These are phyloP conservation scores for Hypoxylon lienhwacheense DNA, from an alignment of 495 filamentous ascomycete genomes.

Conservation along the genomic window DNA sequence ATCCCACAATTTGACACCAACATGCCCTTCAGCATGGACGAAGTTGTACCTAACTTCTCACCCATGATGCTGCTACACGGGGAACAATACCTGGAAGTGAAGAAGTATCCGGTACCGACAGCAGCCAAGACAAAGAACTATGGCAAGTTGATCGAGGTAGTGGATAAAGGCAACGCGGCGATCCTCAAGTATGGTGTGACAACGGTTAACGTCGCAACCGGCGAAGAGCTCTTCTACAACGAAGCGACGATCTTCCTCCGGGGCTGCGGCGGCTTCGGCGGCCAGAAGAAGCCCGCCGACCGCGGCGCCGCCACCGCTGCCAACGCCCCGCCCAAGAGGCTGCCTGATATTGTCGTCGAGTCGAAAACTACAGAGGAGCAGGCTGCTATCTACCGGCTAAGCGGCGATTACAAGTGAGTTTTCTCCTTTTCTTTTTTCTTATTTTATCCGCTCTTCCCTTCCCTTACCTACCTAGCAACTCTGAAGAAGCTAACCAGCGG, in stretches of 20 bases:
- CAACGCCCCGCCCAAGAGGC: slow-evolving; percentile 75
- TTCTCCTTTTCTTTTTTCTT: neutral
- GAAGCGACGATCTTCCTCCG: slow-evolving; percentile 90
- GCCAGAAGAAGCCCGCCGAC: slow-evolving; percentile 74
- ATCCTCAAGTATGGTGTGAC: slow-evolving; percentile 77
- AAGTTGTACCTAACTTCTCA: slow-evolving; percentile 89
- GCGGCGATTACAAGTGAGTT: slow-evolving; percentile 72
- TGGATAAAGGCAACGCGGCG: slow-evolving; percentile 93
- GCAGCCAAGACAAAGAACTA: slow-evolving; percentile 76
- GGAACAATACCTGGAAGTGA: slow-evolving; percentile 97
- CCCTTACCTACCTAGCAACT: neutral
- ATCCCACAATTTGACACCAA: slow-evolving; percentile 88
- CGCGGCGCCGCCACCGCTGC: slow-evolving; percentile 76
- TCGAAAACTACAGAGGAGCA: slow-evolving; percentile 92
- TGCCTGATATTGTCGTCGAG: slow-evolving; percentile 80
- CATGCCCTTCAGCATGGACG: slow-evolving; percentile 75
- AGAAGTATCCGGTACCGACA: slow-evolving; percentile 92
- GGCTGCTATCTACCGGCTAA: slow-evolving; percentile 91
- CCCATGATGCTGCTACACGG: slow-evolving; percentile 99
- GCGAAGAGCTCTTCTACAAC: slow-evolving; percentile 95
- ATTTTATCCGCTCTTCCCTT: too few relatives aligned
- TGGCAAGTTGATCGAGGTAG: slow-evolving; percentile 86
- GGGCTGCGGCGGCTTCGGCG: slow-evolving; percentile 90
- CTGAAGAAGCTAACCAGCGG: slow-evolving; percentile 4
- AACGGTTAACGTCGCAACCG: slow-evolving; percentile 76